Evolutionary conservation across 371 early-diverging fungal species (phyloP), one percentile per base, ranked within the genome.

Genomic region (Thermomucor indicae-seudaticae): DNA sequence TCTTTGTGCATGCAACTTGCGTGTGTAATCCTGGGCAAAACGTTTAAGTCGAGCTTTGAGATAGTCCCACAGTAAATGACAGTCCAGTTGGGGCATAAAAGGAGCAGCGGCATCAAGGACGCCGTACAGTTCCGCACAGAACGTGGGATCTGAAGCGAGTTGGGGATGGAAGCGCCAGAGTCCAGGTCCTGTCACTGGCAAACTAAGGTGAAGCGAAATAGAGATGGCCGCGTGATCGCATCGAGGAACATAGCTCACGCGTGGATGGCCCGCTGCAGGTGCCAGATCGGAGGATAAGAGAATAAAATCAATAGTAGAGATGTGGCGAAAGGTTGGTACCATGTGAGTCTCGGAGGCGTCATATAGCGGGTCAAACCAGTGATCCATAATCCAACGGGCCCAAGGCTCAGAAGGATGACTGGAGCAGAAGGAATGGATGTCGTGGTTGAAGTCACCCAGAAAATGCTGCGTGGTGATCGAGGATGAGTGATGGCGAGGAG

Each of bases 381-480:
- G 22, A 12, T 2, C 10, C n/a, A 2, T 23, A 22, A 48, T 8
- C 48, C 48, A 35, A 14, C 38, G 14, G 16, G n/a, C 16, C 48
- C 48, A 48, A 10, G 48, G 8, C 17, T 2, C 17, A 1, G 41
- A 11, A 1, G 23, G 6, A 14, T 34, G 22, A 4, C 12, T 10
- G n/a, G 48, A 25, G 10, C 7, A 11, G 1, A 23, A 34, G 6
- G 4, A 8, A 11, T 51, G 22, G 34, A 51, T 30, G 43, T 51
- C 32, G 34, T 51, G 14, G 23, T 51, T 51, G 24, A 51, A 51
- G 43, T 51, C 51, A 1, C 51, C 51, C 10, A 51, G 37, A 2
- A 51, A 30, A 51, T 19, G 20, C 40, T 31, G 51, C 51, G 51
- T 3, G n/a, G 12, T 12, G 40, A 4, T 25, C 40, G 51, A 12